phyloP scores from a whole-genome alignment of 148 eudicot species.

The Pouteria glomerata region DNA sequence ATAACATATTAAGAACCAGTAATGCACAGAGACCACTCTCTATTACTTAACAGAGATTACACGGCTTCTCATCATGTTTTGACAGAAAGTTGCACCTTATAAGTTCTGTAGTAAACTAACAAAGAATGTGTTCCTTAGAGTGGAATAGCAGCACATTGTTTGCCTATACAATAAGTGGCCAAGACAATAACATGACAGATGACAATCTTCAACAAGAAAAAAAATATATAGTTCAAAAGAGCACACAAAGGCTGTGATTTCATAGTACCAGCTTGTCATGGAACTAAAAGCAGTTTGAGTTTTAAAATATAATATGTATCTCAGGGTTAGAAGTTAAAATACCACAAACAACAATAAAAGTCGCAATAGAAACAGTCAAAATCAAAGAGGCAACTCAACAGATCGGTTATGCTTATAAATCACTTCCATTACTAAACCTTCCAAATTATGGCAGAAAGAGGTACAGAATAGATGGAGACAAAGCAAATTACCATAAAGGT shows the following conservation, averaged over 20 bases:
- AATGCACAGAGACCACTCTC: neutral
- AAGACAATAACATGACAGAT: neutral
- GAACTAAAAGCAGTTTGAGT: neutral
- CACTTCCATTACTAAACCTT: neutral
- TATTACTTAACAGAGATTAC: neutral
- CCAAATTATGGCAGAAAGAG: neutral
- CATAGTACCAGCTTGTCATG: neutral
- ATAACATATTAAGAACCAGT: neutral
- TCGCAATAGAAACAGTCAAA: neutral
- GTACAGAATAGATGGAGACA: neutral
- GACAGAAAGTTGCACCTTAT: neutral
- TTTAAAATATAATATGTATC: neutral
- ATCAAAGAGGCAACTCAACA: neutral
- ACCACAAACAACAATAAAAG: neutral
- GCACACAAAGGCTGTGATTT: neutral
- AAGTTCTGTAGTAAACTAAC: neutral
- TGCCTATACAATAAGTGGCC: neutral
- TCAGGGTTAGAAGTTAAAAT: neutral
- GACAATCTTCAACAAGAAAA: neutral
- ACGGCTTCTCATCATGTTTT: neutral
- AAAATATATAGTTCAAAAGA: neutral
- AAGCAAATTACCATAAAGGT: slow-evolving; percentile 65
- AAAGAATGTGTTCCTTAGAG: slow-evolving; percentile 1
- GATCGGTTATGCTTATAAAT: neutral
- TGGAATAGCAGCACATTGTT: neutral